Percentiles rank a stretch among this genome's conserved stretches.
Evolutionary conservation across 345 rosid species (phyloP).

Genomic region (Populus tremula): DNA sequence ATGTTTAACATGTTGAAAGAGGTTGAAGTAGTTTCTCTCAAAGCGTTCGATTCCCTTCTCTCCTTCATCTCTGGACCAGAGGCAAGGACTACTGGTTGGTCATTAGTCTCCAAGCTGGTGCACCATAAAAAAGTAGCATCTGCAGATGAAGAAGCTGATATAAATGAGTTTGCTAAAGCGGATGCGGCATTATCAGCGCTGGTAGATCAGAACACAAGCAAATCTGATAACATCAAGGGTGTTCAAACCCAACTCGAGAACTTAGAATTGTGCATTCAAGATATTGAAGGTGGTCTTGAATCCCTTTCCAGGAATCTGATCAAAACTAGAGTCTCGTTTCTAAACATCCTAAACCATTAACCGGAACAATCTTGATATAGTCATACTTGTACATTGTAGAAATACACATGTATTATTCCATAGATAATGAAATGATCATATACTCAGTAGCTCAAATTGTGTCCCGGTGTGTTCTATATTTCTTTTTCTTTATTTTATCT

Average conservation of each 20-base stretch:
- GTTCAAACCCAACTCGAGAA: slow-evolving; percentile 23
- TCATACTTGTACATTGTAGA: background rate
- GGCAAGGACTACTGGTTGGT: background rate
- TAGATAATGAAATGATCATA: background rate
- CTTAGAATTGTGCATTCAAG: slow-evolving; percentile 39
- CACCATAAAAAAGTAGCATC: background rate
- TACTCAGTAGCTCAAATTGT: background rate
- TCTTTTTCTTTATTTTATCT: too few species aligned
- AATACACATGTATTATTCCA: background rate
- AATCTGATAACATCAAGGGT: slow-evolving; percentile 16
- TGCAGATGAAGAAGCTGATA: background rate
- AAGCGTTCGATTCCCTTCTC: slow-evolving; percentile 34
- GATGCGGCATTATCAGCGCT: slow-evolving; percentile 26
- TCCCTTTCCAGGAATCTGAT: slow-evolving; percentile 38
- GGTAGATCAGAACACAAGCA: slow-evolving; percentile 1
- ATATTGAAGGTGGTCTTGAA: slow-evolving; percentile 47
- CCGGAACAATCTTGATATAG: background rate
- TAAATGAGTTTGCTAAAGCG: background rate
- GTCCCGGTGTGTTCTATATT: background rate
- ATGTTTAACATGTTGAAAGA: slow-evolving; percentile 25
- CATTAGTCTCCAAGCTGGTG: background rate
- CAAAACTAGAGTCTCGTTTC: slow-evolving; percentile 41
- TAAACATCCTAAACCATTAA: slow-evolving; percentile 36
- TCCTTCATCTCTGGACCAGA: background rate
- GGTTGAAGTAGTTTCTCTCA: slow-evolving; percentile 29